These are phyloP conservation scores for Vitis amurensis DNA, from an alignment of 164 flowering plant species.

Conservation along the genomic window DNA sequence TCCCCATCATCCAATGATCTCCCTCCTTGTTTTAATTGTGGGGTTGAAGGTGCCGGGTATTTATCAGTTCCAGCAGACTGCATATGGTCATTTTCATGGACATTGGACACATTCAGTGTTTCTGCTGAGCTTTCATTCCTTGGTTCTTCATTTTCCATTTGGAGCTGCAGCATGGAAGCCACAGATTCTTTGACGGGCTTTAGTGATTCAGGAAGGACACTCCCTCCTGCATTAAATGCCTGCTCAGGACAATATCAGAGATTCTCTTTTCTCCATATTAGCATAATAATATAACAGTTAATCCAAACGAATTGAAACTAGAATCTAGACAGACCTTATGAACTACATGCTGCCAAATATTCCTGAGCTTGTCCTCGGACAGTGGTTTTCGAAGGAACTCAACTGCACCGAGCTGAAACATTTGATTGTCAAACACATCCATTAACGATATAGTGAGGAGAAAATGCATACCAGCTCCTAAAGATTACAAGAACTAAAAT, in stretches of 20 bases:
- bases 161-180: slow-evolving; percentile 49
- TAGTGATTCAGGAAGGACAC: slow-evolving; percentile 37
- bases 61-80: slow-evolving; percentile 46
- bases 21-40: slow-evolving; percentile 63
- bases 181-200: slow-evolving; percentile 61
- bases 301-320: background rate
- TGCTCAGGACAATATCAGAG: slow-evolving; percentile 33
- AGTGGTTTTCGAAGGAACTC: slow-evolving; percentile 84
- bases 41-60: slow-evolving; percentile 84
- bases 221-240: slow-evolving; percentile 73
- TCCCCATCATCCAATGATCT: slow-evolving; percentile 54
- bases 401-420: slow-evolving; percentile 82
- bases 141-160: slow-evolving; percentile 25
- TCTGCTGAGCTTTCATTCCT: slow-evolving; percentile 20
- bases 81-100: slow-evolving; percentile 25
- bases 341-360: slow-evolving; percentile 92
- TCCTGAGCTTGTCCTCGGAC: slow-evolving; percentile 77
- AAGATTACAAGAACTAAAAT: too few relatives aligned
- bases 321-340: slow-evolving; percentile 59
- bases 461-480: too few relatives aligned
- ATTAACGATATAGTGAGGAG: too few relatives aligned
- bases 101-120: slow-evolving; percentile 16
- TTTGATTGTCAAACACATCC: slow-evolving; percentile 1
- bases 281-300: background rate
- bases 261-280: background rate